Conservation (phyloP, 1,139 yeast species). For the Taphrina confusa region DNA sequence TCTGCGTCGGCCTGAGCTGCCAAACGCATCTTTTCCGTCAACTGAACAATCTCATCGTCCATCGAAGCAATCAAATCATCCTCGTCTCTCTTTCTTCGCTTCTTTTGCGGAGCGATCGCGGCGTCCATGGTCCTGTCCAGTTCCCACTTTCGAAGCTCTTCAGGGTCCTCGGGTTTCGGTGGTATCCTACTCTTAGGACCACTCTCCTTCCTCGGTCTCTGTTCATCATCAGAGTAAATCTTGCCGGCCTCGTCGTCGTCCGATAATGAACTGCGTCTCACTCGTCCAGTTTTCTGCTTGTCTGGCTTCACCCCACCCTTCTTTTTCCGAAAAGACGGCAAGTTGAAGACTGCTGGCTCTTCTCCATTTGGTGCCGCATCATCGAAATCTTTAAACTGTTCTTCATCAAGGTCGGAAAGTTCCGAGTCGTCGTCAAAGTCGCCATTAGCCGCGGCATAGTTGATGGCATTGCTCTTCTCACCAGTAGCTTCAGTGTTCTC, state of each 20-base stretch:
- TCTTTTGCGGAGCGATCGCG: conserved; percentile 60
- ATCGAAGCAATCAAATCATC: conserved; percentile 93
- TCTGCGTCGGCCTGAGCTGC: conserved; percentile 93
- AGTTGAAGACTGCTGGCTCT: conserved; percentile 49
- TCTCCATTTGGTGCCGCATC: conserved; percentile 41
- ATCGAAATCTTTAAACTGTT: conserved; percentile 46
- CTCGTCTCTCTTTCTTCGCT: conserved; percentile 65
- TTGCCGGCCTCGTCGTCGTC: conserved; percentile 43
- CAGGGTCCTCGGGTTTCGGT: conserved; percentile 22
- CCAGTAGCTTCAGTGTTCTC: not conserved
- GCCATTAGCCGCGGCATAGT: conserved; percentile 32
- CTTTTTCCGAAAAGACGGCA: conserved; percentile 48
- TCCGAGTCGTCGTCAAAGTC: conserved; percentile 42
- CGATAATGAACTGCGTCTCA: conserved; percentile 40
- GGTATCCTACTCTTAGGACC: conserved; percentile 28
- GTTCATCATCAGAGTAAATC: conserved; percentile 41
- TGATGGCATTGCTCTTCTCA: conserved; percentile 5
- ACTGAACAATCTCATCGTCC: conserved; percentile 79
- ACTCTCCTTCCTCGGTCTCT: conserved; percentile 40
- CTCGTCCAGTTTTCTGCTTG: conserved; percentile 39
- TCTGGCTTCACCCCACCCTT: conserved; percentile 34
- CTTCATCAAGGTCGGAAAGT: conserved; percentile 49
- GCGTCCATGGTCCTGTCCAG: conserved; percentile 79
- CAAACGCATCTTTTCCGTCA: conserved; percentile 86
- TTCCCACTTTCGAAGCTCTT: conserved; percentile 56